Evolutionary conservation across 2,329 filamentous ascomycete genomes (phyloP), one percentile per base, ranked within the genome.

Genomic region (Penicillium sp.): DNA sequence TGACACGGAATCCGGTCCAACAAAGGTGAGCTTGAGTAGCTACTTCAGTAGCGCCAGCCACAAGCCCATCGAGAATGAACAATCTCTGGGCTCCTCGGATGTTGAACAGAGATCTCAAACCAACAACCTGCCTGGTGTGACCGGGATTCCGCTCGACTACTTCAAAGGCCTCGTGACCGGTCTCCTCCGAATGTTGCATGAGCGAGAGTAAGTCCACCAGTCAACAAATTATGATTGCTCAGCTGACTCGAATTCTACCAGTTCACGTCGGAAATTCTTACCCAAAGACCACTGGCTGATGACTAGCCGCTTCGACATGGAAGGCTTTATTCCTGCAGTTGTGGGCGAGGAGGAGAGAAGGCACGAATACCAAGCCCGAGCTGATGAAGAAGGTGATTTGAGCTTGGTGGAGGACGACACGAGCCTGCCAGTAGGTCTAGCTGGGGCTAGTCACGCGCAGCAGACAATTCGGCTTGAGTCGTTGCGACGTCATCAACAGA

Each of bases 281-380:
- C 86, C 89, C 1, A 71, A 77, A n/a, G 80, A 83, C 42, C 90
- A 95, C 66, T 98, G 93, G 93, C 76, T 97, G 33, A 97, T 97
- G 90, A 93, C 86, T 1, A 85, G 83, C 51, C 76, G 77, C 18
- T 88, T 97, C 48, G 86, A 96, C 60, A 93, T 95, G 84, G 83
- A 86, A 52, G 82, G 85, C 0, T 97, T 97, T 61, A 86, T 95
- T 39, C 78, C 82, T 7, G 85, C 88, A 2, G 90, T 97, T 1
- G 90, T 96, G 3, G 77, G 83, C 39, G 93, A 98, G 68, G 90
- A 96, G 64, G 84, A 94, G 63, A 80, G 75, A 42, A 78, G 86
- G 33, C 86, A 88, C 60, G 79, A 83, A 47, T 78, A 90, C 9
- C 75, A 84, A 48, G 77, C 77, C 34, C 81, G 84, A 46, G 77